Percentiles rank a stretch among this genome's conserved stretches.
Evolutionary conservation across 1,139 yeast genomes (phyloP).

Genomic region (Nakaseomyces kungkrabaensis): DNA sequence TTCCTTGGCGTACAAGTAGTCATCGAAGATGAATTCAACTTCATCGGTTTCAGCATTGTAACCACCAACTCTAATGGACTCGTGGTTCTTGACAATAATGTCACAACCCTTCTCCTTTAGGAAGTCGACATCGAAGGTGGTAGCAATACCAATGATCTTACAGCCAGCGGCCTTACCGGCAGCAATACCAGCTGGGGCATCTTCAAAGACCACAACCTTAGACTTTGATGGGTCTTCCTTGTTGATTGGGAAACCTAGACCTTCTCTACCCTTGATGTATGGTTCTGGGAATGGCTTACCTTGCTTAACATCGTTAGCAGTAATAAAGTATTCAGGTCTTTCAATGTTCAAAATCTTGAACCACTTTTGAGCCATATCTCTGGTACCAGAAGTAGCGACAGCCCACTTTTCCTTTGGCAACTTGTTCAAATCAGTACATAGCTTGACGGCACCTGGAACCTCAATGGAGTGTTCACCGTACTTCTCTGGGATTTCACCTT

Average conservation of each 20-base stretch:
- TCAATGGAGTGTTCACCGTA: constrained; percentile 64
- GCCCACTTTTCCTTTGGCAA: constrained; percentile 53
- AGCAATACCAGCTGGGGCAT: constrained; percentile 78
- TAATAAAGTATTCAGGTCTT: constrained; percentile 63
- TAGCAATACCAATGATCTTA: constrained; percentile 70
- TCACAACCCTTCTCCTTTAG: constrained; percentile 71
- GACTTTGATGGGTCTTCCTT: constrained; percentile 28
- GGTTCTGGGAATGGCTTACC: constrained; percentile 87
- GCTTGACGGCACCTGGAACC: constrained; percentile 64
- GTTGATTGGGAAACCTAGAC: constrained; percentile 42
- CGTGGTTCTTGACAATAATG: constrained; percentile 65
- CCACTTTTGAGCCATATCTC: constrained; percentile 72
- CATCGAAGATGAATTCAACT: constrained; percentile 29
- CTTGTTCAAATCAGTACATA: constrained; percentile 33
- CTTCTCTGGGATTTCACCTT: constrained; percentile 60
- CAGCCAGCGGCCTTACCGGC: constrained; percentile 87
- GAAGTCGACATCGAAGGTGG: constrained; percentile 61
- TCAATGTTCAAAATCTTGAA: constrained; percentile 52
- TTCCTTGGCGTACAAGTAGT: constrained; percentile 31
- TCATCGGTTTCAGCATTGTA: constrained; percentile 30
- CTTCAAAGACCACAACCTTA: constrained; percentile 66
- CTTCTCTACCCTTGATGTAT: constrained; percentile 53
- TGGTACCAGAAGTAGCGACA: constrained; percentile 76
- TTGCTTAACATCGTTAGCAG: constrained; percentile 65
- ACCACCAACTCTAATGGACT: constrained; percentile 35